Conservation (phyloP, 2,329 filamentous ascomycete genomes). For the Alternaria gansuensis region DNA sequence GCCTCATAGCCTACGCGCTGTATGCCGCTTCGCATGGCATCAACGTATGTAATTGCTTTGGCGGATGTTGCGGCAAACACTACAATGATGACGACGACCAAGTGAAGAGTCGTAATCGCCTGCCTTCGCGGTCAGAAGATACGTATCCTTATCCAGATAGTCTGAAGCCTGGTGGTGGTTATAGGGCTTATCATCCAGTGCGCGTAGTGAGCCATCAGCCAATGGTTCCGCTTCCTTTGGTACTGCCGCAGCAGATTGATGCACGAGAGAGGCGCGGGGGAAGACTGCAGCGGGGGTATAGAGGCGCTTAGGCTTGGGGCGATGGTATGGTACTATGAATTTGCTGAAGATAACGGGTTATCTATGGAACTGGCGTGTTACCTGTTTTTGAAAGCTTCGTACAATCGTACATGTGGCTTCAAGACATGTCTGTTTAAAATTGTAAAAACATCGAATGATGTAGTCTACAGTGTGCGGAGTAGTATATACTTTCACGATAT, state of each 20-base stretch:
- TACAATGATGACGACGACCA: not conserved
- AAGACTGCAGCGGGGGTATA: not conserved
- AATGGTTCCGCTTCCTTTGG: not conserved
- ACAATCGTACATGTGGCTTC: not conserved
- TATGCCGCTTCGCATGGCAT: constrained; percentile 11
- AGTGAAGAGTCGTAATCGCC: not conserved
- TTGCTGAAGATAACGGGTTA: not conserved
- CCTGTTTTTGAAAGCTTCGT: not conserved
- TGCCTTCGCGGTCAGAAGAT: constrained; percentile 8
- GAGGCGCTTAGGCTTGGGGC: not conserved
- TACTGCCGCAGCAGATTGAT: not conserved
- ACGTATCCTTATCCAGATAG: not conserved
- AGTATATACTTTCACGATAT: no score
- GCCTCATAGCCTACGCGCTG: constrained; percentile 5
- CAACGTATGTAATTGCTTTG: constrained; percentile 22
- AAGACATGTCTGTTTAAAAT: no score
- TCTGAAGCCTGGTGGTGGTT: not conserved
- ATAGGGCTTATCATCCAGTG: constrained; percentile 3
- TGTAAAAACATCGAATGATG: no score
- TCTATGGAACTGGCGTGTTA: not conserved
- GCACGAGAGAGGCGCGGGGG: not conserved
- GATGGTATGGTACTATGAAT: not conserved
- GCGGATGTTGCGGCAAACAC: not conserved
- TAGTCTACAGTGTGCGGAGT: no score
- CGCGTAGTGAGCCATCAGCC: not conserved